Base-by-base conservation (phyloP, 306 rosid species). In the Dalbergia oliveri region DNA sequence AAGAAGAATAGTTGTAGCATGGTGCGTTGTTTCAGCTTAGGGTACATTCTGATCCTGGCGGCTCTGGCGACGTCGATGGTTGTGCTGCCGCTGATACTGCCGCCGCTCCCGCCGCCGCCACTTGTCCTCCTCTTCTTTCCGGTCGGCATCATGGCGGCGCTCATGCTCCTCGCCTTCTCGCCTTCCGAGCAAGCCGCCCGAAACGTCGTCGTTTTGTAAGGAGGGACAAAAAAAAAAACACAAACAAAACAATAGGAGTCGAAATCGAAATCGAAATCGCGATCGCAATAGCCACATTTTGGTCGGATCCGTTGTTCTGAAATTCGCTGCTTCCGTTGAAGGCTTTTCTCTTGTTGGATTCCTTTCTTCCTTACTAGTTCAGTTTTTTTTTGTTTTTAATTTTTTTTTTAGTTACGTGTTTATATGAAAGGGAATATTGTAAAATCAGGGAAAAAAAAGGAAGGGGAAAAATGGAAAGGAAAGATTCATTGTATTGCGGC, bases 81-180 rank as follows among this genome's bases (percentile, higher is more conserved):
- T 34, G 77, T 92, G 0, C 73, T 92, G 26, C 97, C 97, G 61
- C 77, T 90, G 41, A 44, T 90, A 43, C 45, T 90, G 31, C 97
- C 97, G 44, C 97, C 95, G 75, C 76, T 92, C 5, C 97, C 97
- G 1, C 97, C 93, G 11, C 97, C 95, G 56, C 95, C 93, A 11
- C 8, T 92, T 82, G 82, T 89, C 57, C 77, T 92, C 5, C 85
- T 92, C 16, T 83, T 92, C 84, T 92, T 92, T 34, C 94, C 97
- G 9, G 90, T 92, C 5, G 91, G 93, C 41, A 81, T 92, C 51
- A 86, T 92, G 97, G 94, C 90, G 6, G 94, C 94, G 47, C 94
- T 92, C 5, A 79, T 92, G 84, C 4, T 90, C 5, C 87, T 92
- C 12, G 94, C 90, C 4, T 90, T 92, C 77, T 90, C 90, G 11